Base-by-base conservation (phyloP, 202 grass and related monocot genomes). In the Schoenoplectus triqueter region DNA sequence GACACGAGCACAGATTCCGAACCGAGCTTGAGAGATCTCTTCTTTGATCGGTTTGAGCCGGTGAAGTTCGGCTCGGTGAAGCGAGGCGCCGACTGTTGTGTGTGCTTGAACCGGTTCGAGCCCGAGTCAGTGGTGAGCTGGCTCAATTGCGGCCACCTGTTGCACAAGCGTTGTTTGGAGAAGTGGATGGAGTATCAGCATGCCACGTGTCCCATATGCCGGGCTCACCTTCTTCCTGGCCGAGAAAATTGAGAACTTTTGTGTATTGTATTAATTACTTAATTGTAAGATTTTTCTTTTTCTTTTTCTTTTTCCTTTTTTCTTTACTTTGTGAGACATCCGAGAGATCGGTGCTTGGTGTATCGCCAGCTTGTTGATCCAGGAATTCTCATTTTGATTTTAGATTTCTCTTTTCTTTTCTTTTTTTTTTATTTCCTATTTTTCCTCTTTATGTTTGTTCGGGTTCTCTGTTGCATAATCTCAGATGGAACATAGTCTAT, bases 201-300 rank as follows among this genome's bases (percentile, higher is more conserved):
- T 75, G 91, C 88, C 69, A 98, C 95, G 7, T 98, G 95, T 85
- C 95, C 95, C 22, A 83, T 98, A 14, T 98, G 92, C 66, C 91
- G 95, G 48, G 86, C 89, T 82, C 44, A 48, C 55, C 72, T 98
- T 85, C 92, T 91, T 74, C 85, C 87, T 19, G 14, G 69, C 49
- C 1, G 13, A 40, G 62, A 70, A 2, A 69, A 83, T 68, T 70
- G 79, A 78, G 31, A 83, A 41, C 45, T 54, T 78, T 18, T 11
- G 75, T 39, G 44, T 15, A 46, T 66, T 66, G 60, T 82, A 82
- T 82, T 31, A 31, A 31, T 31, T 31, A 31, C 31, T 31, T 31
- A 31, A 31, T 31, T 31, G 31, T 31, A 31, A 31, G 31, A 31
- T 31, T 31, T 31, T 31, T 31, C 31, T 31, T 31, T 31, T 31